A percentile compares a stretch with the other conserved stretches of the same genome.
Evolutionary conservation across 768 basidiomycete species (phyloP).

Genomic region (Amanita thiersii): DNA sequence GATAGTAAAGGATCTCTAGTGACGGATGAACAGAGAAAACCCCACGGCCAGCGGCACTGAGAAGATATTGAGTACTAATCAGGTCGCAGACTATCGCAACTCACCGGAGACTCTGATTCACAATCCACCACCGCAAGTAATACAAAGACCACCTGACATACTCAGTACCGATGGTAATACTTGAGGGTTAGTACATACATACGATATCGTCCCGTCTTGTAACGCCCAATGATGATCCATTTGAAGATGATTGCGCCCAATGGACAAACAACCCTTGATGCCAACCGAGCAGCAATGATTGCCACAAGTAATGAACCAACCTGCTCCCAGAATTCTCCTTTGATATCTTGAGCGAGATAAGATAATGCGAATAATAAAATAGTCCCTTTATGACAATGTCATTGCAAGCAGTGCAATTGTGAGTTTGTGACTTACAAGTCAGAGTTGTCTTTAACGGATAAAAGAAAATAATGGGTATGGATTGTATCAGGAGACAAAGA

Average conservation of each 20-base stretch:
- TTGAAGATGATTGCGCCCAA: constrained; percentile 33
- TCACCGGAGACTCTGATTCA: too few species aligned
- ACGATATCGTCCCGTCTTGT: constrained; percentile 27
- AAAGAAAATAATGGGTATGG: too few species aligned
- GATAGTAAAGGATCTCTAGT: too few species aligned
- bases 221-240: constrained; percentile 36
- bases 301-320: constrained; percentile 25
- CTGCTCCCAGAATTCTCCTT: constrained; percentile 24
- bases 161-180: not conserved
- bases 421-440: constrained; percentile 29
- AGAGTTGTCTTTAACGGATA: constrained; percentile 36
- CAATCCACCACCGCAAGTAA: too few species aligned
- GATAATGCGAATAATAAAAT: constrained; percentile 30
- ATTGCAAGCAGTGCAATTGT: too few species aligned
- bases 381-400: constrained; percentile 32
- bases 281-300: constrained; percentile 25
- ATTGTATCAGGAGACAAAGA: too few species aligned
- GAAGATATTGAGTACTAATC: too few species aligned
- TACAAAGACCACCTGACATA: constrained; percentile 26
- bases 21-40: too few species aligned
- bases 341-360: constrained; percentile 20
- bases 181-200: constrained; percentile 20
- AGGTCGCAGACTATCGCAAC: too few species aligned
- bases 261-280: constrained; percentile 27
- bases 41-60: too few species aligned